Evolutionary conservation across 2,329 filamentous ascomycete genomes (phyloP).

Genomic region (Xylariaceae sp.): DNA sequence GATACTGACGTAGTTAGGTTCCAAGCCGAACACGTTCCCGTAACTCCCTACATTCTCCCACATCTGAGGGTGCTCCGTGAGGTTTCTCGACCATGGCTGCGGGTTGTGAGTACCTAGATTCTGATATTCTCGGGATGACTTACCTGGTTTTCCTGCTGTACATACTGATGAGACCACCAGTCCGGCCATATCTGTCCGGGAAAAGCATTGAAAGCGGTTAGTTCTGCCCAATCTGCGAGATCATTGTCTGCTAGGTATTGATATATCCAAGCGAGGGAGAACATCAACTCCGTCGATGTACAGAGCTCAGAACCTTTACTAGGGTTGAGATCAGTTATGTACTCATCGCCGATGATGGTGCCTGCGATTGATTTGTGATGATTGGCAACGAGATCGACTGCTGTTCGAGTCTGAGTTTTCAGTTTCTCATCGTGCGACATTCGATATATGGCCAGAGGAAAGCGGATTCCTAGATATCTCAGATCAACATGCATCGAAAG

Average conservation of each 20-base stretch:
- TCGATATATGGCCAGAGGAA: conserved; percentile 38
- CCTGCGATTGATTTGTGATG: conserved; percentile 40
- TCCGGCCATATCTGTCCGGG: conserved; percentile 45
- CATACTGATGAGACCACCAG: conserved; percentile 52
- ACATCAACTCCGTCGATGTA: conserved; percentile 29
- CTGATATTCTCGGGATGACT: conserved; percentile 5
- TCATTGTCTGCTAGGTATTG: conserved; percentile 28
- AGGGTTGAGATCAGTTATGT: conserved; percentile 35
- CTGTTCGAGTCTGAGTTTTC: conserved; percentile 34
- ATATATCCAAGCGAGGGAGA: conserved; percentile 31
- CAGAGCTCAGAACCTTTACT: conserved; percentile 34
- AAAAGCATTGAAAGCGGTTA: conserved; percentile 48
- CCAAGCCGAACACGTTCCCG: conserved; percentile 46
- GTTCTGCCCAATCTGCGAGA: conserved; percentile 44
- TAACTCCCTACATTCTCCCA: conserved; percentile 42
- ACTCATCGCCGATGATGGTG: conserved; percentile 39
- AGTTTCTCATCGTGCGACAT: conserved; percentile 36
- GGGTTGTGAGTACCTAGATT: conserved; percentile 2
- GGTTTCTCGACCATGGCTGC: conserved; percentile 40
- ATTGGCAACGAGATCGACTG: conserved; percentile 34
- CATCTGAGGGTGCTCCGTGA: conserved; percentile 32
- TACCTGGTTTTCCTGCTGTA: conserved; percentile 48
- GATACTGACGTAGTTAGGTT: conserved; percentile 40
- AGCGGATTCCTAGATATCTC: conserved; percentile 34
- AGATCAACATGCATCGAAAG: background rate